Conservation (phyloP, 2,329 filamentous ascomycete genomes). For the Xylaria polymorpha region DNA sequence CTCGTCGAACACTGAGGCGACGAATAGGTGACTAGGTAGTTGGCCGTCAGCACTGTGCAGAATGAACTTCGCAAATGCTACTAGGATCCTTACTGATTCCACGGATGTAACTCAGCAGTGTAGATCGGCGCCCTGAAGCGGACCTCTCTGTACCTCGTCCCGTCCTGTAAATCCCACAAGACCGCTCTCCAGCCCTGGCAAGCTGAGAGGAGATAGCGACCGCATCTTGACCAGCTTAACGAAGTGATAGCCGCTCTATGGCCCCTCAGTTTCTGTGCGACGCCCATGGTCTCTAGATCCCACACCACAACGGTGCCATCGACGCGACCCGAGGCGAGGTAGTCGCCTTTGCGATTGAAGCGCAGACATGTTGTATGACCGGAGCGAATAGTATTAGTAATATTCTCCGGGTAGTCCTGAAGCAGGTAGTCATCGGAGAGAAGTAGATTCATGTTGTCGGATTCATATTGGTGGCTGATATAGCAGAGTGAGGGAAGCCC, state of each 20-base stretch:
- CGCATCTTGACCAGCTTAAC: constrained; percentile 93
- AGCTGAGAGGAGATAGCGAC: constrained; percentile 89
- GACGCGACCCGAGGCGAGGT: constrained; percentile 90
- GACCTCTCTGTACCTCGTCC: constrained; percentile 80
- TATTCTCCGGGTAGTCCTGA: constrained; percentile 89
- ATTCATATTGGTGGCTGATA: constrained; percentile 38
- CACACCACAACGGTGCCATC: constrained; percentile 97
- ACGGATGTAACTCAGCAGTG: constrained; percentile 93
- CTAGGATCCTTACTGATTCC: constrained; percentile 74
- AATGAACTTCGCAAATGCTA: background rate
- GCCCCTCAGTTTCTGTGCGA: constrained; percentile 91
- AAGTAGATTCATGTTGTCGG: constrained; percentile 65
- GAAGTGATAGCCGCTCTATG: constrained; percentile 95
- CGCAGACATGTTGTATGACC: constrained; percentile 76
- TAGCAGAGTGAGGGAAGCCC: background rate
- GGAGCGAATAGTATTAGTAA: constrained; percentile 85
- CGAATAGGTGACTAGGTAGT: constrained; percentile 77
- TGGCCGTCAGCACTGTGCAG: constrained; percentile 16
- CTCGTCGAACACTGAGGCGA: constrained; percentile 93
- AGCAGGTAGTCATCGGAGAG: constrained; percentile 72
- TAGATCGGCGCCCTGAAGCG: constrained; percentile 94
- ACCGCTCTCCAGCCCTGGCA: constrained; percentile 98
- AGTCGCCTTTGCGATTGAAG: constrained; percentile 95
- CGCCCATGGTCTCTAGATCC: constrained; percentile 96
- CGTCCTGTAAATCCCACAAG: constrained; percentile 85